Evolutionary conservation across 2,329 filamentous ascomycete genomes (phyloP).

Genomic region (Pseudogymnoascus sp.): DNA sequence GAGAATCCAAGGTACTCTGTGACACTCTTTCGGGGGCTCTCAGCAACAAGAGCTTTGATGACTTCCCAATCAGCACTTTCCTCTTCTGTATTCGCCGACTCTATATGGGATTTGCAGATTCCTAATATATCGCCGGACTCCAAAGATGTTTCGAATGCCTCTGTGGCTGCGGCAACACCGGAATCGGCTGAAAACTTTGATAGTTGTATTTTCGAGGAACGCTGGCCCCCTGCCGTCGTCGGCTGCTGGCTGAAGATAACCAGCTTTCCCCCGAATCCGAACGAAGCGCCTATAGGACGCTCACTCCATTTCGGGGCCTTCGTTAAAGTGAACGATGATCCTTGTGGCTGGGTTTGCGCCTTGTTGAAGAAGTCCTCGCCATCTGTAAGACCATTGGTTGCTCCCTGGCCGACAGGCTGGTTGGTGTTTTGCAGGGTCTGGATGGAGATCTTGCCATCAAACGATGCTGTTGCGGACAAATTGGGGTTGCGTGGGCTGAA

Average conservation of each 20-base stretch:
- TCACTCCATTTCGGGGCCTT: constrained; percentile 89
- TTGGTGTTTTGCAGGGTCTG: constrained; percentile 95
- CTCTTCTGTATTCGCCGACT: constrained; percentile 71
- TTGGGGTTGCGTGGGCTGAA: constrained; percentile 93
- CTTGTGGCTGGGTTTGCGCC: constrained; percentile 85
- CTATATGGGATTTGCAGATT: constrained; percentile 74
- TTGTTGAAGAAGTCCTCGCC: constrained; percentile 96
- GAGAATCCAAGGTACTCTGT: constrained; percentile 86
- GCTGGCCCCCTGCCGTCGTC: constrained; percentile 53
- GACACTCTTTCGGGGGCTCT: constrained; percentile 78
- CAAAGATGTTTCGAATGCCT: constrained; percentile 79
- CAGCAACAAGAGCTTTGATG: constrained; percentile 77
- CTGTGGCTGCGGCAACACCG: constrained; percentile 72
- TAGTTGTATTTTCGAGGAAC: constrained; percentile 72
- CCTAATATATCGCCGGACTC: constrained; percentile 66
- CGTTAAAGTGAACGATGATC: constrained; percentile 75
- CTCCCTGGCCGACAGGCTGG: constrained; percentile 59
- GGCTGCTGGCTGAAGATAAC: constrained; percentile 62
- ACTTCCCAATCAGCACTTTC: constrained; percentile 96
- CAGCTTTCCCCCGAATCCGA: constrained; percentile 92
- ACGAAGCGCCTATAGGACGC: constrained; percentile 75
- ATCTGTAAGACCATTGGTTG: constrained; percentile 64
- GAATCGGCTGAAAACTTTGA: constrained; percentile 85
- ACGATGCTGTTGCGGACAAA: constrained; percentile 88
- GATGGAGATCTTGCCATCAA: constrained; percentile 91